Evolutionary conservation across 805 yeast genomes (phyloP).

Genomic region (Lipomyces oligophaga): DNA sequence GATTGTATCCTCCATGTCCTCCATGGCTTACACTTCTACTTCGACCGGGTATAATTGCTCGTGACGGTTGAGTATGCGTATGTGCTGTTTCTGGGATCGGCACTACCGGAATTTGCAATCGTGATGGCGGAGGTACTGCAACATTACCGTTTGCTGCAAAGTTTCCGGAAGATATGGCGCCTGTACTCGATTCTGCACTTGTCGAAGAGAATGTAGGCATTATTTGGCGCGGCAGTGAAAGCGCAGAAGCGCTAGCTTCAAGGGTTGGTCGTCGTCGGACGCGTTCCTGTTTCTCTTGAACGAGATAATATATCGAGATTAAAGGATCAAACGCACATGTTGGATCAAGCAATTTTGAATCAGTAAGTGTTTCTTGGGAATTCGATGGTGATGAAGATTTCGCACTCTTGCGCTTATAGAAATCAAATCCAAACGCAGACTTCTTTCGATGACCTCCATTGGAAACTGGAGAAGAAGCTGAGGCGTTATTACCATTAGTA

Average conservation of each 20-base stretch:
- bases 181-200: not conserved
- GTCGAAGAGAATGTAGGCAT: not conserved
- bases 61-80: conserved; percentile 22
- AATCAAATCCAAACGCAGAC: conserved; percentile 26
- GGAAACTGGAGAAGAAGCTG: not conserved
- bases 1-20: conserved; percentile 22
- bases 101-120: conserved; percentile 22
- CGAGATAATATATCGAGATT: conserved; percentile 79
- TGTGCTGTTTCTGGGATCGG: conserved; percentile 29
- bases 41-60: conserved; percentile 23
- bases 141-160: conserved; percentile 1
- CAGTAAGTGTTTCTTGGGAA: conserved; percentile 22
- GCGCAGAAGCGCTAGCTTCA: conserved; percentile 7
- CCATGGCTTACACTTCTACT: conserved; percentile 24
- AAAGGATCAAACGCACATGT: conserved; percentile 85
- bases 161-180: not conserved
- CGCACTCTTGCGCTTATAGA: conserved; percentile 30
- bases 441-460: conserved; percentile 10
- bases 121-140: too few relatives aligned
- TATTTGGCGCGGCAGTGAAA: conserved; percentile 2
- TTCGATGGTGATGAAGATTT: conserved; percentile 17
- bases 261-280: conserved; percentile 23
- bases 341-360: conserved; percentile 56
- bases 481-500: not conserved
- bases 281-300: conserved; percentile 51